A percentile compares a stretch with the other conserved stretches of the same genome.
Conservation (phyloP, 768 basidiomycete species). For the Termitomyces sp. region DNA sequence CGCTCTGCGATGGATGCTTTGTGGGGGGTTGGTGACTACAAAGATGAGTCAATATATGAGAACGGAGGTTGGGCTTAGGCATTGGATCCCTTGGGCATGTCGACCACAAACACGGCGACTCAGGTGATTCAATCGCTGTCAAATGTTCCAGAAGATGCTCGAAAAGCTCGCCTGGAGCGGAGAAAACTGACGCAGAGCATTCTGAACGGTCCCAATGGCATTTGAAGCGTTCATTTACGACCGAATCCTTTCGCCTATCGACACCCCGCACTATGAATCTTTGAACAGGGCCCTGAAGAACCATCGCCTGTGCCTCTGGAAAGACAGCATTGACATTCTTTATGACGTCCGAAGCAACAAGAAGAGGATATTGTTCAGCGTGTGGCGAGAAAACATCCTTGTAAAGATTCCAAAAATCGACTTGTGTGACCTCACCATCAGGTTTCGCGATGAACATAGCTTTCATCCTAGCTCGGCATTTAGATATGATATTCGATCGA, state of each 20-base stretch:
- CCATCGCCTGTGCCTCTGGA: slow-evolving; percentile 83
- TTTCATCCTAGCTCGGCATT: slow-evolving; percentile 67
- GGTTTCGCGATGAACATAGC: slow-evolving; percentile 75
- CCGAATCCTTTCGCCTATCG: slow-evolving; percentile 55
- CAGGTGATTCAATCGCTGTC: slow-evolving; percentile 34
- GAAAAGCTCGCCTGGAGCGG: slow-evolving; percentile 59
- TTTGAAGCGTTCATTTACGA: slow-evolving; percentile 58
- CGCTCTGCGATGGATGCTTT: slow-evolving; percentile 67
- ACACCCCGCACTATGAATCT: slow-evolving; percentile 89
- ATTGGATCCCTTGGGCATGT: slow-evolving; percentile 48
- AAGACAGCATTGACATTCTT: slow-evolving; percentile 87
- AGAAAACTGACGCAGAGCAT: slow-evolving; percentile 43
- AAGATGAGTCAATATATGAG: slow-evolving; percentile 75
- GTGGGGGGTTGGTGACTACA: slow-evolving; percentile 50
- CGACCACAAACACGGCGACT: slow-evolving; percentile 66
- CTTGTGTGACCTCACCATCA: slow-evolving; percentile 84
- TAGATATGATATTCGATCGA: not conserved
- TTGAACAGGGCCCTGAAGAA: slow-evolving; percentile 64
- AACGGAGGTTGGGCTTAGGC: slow-evolving; percentile 48
- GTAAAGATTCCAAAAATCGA: slow-evolving; percentile 94
- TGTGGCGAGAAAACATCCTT: slow-evolving; percentile 71
- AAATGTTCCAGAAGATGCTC: slow-evolving; percentile 66
- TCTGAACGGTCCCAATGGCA: slow-evolving; percentile 73
- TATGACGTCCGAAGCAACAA: slow-evolving; percentile 90
- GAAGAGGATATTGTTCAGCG: slow-evolving; percentile 51